Evolutionary conservation across 2,329 filamentous ascomycete species (phyloP).

Genomic region (Ceratocystiopsis brevicomis): DNA sequence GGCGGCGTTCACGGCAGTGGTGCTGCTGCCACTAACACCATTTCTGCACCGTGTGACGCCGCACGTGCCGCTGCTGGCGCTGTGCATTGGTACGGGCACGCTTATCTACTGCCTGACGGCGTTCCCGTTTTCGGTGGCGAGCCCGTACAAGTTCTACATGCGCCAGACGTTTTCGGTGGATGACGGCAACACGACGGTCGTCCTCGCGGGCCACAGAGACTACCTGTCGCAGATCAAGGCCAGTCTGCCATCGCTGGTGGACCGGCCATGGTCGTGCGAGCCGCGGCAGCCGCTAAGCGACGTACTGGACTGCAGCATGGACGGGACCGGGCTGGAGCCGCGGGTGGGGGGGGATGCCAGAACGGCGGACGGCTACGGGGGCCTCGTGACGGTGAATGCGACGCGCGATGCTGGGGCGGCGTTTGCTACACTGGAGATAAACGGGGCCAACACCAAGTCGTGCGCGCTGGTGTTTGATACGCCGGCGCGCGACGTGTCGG

Average conservation of each 20-base stretch:
- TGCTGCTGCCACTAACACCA: conserved; percentile 60
- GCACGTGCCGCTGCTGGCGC: conserved; percentile 60
- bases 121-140: conserved; percentile 70
- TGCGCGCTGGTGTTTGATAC: conserved; percentile 56
- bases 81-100: conserved; percentile 54
- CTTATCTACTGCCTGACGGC: conserved; percentile 70
- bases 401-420: conserved; percentile 14
- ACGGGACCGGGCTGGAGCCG: conserved; percentile 24
- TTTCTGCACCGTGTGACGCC: conserved; percentile 76
- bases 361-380: conserved; percentile 28
- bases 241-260: conserved; percentile 51
- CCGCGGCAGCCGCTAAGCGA: conserved; percentile 23
- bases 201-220: conserved; percentile 41
- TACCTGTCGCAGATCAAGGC: conserved; percentile 49
- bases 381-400: conserved; percentile 50
- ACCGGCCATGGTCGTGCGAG: conserved; percentile 37
- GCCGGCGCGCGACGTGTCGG: conserved; percentile 44
- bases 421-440: conserved; percentile 44
- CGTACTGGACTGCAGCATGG: conserved; percentile 50
- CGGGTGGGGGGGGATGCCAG: conserved; percentile 31
- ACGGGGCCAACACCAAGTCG: conserved; percentile 56
- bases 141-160: conserved; percentile 75
- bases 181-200: conserved; percentile 48
- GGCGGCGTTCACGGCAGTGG: conserved; percentile 45
- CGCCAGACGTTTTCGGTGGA: conserved; percentile 65